Base-by-base conservation (phyloP, 495 filamentous ascomycete species). In the Aspergillus taichungensis region DNA sequence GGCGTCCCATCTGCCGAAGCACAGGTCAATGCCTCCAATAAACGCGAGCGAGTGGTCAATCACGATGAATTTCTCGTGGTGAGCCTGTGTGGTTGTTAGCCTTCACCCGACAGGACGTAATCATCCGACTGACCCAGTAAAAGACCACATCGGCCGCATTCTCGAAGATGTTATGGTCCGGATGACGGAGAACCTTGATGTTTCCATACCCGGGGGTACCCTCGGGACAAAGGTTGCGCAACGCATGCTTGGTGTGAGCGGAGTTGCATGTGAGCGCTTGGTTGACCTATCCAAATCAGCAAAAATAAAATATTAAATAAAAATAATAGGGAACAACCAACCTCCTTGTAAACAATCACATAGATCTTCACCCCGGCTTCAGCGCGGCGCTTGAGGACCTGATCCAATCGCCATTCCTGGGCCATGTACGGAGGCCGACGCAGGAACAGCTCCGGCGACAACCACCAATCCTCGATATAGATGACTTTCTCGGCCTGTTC, bases 381-480 rank as follows among this genome's bases (percentile, higher is more conserved):
- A 0, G 91, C 91, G 28, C 79, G 82, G 30, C 90, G 78, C 65
- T 96, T 97, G 36, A 97, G 65, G 13, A 94, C 63, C 43, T 83
- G 78, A 58, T 98, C 91, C 18, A 98, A 68, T 5, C 91, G 76
- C 85, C 85, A 96, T 76, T 95, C 78, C 63, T 89, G 85, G 47
- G 88, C 82, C 58, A 62, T 71, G 47, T 80, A 78, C 1, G 91
- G 86, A 11, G 90, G 90, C 34, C 91, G 76, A 11, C 91, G 80
- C 31, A 98, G 68, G 64, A 94, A 98, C 46, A 96, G 66, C 60
- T 98, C 91, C 0, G 91, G 91, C 1, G 85, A 91, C 8, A 98
- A 67, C 91, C 92, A 98, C 91, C 91, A 98, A 60, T 96, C 92
- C 13, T 72, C 88, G 45, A 98, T 90, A 62, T 96, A 98, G 50